phyloP scores from a whole-genome alignment of 1,139 yeast species.

The Wickerhamiella infanticola region DNA sequence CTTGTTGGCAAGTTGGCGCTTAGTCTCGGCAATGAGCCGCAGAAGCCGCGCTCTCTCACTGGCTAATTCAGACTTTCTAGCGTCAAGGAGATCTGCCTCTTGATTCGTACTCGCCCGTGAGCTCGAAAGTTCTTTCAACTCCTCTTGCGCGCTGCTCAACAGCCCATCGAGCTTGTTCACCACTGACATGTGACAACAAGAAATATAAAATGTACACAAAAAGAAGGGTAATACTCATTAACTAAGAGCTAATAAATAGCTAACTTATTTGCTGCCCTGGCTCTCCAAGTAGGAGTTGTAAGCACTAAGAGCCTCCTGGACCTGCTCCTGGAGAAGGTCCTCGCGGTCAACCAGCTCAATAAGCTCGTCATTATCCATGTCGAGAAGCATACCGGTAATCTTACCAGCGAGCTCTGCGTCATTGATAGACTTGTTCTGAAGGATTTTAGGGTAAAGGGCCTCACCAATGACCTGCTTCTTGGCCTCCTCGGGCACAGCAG shows the following conservation, averaged over 20 bases:
- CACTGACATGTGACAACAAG: not conserved
- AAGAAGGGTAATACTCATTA: not conserved
- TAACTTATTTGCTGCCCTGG: conserved; percentile 12
- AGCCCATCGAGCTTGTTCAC: not conserved
- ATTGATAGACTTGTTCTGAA: conserved; percentile 67
- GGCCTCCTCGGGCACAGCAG: conserved; percentile 46
- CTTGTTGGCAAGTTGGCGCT: no score
- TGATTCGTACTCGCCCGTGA: no score
- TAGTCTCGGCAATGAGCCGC: no score
- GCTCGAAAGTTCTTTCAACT: no score
- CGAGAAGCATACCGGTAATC: conserved; percentile 98
- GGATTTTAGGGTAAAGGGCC: conserved; percentile 89
- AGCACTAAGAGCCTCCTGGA: conserved; percentile 89
- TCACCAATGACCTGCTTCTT: conserved; percentile 97
- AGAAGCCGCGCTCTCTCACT: no score
- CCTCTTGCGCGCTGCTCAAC: not conserved
- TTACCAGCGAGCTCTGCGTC: conserved; percentile 96
- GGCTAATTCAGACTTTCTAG: no score
- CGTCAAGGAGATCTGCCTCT: no score
- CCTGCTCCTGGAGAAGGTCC: conserved; percentile 77
- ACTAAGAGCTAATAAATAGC: conserved; percentile 1
- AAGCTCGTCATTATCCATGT: conserved; percentile 86
- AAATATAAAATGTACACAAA: not conserved
- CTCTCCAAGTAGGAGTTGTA: conserved; percentile 24
- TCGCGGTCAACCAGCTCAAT: conserved; percentile 72